phyloP scores from a whole-genome alignment of 768 basidiomycete genomes.

The Mycena rosella region DNA sequence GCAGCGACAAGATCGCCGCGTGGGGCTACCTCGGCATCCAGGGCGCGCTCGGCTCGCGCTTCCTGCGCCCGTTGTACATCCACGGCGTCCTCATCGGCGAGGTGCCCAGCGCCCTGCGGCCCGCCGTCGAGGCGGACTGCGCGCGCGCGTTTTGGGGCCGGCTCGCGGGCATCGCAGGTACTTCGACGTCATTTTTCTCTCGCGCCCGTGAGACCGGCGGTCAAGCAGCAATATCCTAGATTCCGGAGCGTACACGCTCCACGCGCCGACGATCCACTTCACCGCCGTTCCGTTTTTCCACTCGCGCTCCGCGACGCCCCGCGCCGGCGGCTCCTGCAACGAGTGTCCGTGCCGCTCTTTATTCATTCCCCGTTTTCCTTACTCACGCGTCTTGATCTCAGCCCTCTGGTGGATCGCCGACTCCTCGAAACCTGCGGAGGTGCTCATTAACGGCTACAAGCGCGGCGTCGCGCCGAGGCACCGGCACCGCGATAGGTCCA shows the following conservation, averaged over 20 bases:
- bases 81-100: constrained; percentile 79
- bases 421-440: constrained; percentile 60
- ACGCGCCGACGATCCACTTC: constrained; percentile 67
- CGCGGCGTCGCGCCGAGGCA: constrained; percentile 84
- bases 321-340: constrained; percentile 66
- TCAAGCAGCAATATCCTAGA: constrained; percentile 3
- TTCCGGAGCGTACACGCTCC: constrained; percentile 57
- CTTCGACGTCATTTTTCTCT: neutral
- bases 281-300: constrained; percentile 72
- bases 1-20: constrained; percentile 94
- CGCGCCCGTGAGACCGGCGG: too few species aligned
- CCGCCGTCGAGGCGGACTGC: constrained; percentile 69
- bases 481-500: constrained; percentile 69
- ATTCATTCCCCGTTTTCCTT: neutral
- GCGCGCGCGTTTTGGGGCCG: constrained; percentile 75
- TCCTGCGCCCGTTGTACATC: constrained; percentile 75
- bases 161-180: constrained; percentile 60
- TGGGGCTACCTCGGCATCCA: constrained; percentile 91
- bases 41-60: constrained; percentile 76
- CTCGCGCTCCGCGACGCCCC: constrained; percentile 52
- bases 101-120: constrained; percentile 58
- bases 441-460: constrained; percentile 83
- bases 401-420: constrained; percentile 81
- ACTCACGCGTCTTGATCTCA: constrained; percentile 41
- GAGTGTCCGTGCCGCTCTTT: constrained; percentile 66